Base-by-base conservation (phyloP, 2,329 filamentous ascomycete genomes). In the Stagonosporopsis vannaccii region DNA sequence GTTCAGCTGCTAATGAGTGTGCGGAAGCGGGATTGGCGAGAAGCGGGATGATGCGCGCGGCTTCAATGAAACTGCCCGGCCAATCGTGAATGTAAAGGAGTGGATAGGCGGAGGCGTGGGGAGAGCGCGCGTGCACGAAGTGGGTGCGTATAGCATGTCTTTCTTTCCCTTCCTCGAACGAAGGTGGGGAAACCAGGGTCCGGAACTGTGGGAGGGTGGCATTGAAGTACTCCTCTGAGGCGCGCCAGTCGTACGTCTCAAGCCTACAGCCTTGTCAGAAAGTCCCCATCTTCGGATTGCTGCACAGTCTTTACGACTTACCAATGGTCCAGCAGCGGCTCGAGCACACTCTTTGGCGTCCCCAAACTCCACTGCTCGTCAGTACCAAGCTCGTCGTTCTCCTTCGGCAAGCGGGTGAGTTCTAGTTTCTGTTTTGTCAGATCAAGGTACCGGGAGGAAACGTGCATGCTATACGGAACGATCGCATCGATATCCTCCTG, bases 361-460 rank as follows among this genome's bases (percentile, higher is more conserved):
- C 78, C 78, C 19, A 74, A 68, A 75, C 83, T 84, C 83, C 83
- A 86, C 26, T 48, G 48, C 15, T 44, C 32, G 6, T 25, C n/a
- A 0, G 6, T 3, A 1, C 6, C 13, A 5, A 51, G 25, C 11
- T 13, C 19, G 15, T 33, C 43, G 26, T 45, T 48, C 13, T 58
- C 54, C 12, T 46, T 46, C 2, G 54, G 54, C 1, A 58, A 11
- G 2, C 54, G 43, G 7, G 54, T 58, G 8, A 82, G 70, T 7
- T 78, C 75, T 9, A 90, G 79, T 72, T 90, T 91, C 70, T 85
- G 83, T 67, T 79, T 82, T 6, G 88, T 90, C 57, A 90, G 79
- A 41, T 89, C 83, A 1, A 90, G 80, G 71, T 90, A 90, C 65
- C 84, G 85, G 51, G 82, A 84, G 2, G 87, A 89, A 15, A 90